Evolutionary conservation across 805 yeast species (phyloP), one percentile per base, ranked within the genome.

Genomic region (Kazachstania martiniae): DNA sequence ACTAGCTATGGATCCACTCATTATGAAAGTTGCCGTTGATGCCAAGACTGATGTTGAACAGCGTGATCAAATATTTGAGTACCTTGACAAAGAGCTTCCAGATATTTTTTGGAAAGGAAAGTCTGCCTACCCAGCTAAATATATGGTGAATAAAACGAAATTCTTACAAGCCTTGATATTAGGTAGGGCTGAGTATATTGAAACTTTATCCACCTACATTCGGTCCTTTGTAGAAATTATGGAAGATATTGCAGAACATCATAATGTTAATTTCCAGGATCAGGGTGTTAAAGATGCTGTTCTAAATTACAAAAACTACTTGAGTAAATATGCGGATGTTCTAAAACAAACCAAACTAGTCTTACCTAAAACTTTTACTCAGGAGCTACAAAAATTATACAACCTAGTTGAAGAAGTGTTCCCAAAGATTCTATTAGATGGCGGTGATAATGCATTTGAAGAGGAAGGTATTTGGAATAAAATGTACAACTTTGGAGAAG

Each of bases 221-320:
- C 25, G 37, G 14, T 36, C 43, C 3, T 51, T 79, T 36, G 77
- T 73, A 39, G 29, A 35, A 0, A 50, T 72, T 5, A 56, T 79
- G 43, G 43, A 51, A 1, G 61, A 63, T 27, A 56, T 79, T 49
- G 51, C 65, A 5, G 51, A 63, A 5, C 66, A 74, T 36, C 77
- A 78, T 47, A 79, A 81, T 46, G 86, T 83, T 26, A 80, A 81
- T 51, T 78, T 78, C 59, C 81, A 81, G 48, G 87, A 81, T 53
- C 63, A 68, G 8, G 81, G 78, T 0, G 89, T 81, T 6, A 77
- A 77, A 46, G 65, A 58, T 12, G 70, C 82, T 0, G 77, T 77
- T 4, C 58, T 62, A 16, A 47, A 61, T 0, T 78, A 56, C 48
- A 42, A 42, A 26, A 37, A 45, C 44, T 44, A 45, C 31, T 28